phyloP scores from a whole-genome alignment of 768 basidiomycete genomes.

The Leccinum aurantiacum region DNA sequence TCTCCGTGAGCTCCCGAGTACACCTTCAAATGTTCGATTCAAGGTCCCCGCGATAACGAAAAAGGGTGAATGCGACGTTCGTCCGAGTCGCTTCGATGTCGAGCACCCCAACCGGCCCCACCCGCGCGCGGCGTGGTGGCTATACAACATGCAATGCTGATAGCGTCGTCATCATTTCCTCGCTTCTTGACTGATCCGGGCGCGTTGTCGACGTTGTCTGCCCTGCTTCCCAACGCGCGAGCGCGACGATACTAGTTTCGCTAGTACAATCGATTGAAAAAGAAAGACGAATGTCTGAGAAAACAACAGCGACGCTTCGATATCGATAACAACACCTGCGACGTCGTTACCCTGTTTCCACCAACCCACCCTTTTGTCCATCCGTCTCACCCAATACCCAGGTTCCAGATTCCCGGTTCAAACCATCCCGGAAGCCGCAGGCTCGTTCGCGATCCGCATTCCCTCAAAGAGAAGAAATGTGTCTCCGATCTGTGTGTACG shows the following conservation, averaged over 20 bases:
- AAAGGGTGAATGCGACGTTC: background rate
- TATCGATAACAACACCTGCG: background rate
- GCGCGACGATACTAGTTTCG: background rate
- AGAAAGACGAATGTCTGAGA: background rate
- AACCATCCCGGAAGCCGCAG: slow-evolving; percentile 1
- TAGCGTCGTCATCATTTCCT: background rate
- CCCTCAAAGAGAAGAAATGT: background rate
- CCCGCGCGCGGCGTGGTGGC: background rate
- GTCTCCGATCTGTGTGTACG: background rate
- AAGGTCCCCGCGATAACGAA: no score
- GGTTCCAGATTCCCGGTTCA: slow-evolving; percentile 1
- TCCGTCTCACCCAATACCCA: background rate
- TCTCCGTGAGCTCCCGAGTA: no score
- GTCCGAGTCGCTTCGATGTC: background rate
- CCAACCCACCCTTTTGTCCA: background rate
- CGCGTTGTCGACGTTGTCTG: background rate
- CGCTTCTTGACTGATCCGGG: background rate
- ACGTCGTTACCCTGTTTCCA: background rate
- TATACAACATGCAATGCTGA: background rate
- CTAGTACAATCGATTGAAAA: background rate
- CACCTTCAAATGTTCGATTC: no score
- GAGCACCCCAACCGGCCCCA: background rate
- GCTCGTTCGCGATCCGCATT: background rate
- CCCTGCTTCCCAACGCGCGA: background rate
- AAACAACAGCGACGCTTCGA: background rate